phyloP scores from a whole-genome alignment of 2,329 filamentous ascomycete genomes.

The Malbranchea zuffiana region DNA sequence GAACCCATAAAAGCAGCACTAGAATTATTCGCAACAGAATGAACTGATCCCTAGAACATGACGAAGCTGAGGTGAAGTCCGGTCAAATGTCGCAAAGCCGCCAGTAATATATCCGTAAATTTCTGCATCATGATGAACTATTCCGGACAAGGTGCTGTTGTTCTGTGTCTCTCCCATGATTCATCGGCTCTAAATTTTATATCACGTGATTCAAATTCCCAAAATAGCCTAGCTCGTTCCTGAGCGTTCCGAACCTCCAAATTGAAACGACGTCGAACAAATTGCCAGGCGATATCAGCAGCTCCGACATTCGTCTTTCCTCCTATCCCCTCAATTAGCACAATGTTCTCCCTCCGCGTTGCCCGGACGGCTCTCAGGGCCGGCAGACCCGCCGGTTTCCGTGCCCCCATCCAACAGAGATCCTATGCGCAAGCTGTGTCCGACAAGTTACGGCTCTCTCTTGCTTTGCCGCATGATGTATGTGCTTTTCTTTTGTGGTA shows the following conservation, averaged over 20 bases:
- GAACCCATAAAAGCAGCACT: no score
- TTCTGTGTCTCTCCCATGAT: no score
- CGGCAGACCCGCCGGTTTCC: slow-evolving; percentile 59
- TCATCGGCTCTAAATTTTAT: no score
- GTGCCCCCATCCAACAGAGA: slow-evolving; percentile 69
- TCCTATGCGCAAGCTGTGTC: slow-evolving; percentile 79
- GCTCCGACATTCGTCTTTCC: slow-evolving; percentile 7
- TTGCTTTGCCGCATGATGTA: slow-evolving; percentile 98
- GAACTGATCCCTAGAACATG: no score
- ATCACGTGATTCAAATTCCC: slow-evolving; percentile 7
- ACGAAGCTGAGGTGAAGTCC: no score
- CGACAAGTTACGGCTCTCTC: slow-evolving; percentile 97
- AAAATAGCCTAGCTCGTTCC: slow-evolving; percentile 6
- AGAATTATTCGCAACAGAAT: no score
- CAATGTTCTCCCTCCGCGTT: slow-evolving; percentile 89
- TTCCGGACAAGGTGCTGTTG: no score
- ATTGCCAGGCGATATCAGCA: slow-evolving; percentile 6
- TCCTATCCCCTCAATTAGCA: slow-evolving; percentile 22
- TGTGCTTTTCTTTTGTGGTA: slow-evolving; percentile 26
- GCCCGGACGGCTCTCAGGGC: slow-evolving; percentile 80
- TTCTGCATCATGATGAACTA: no score
- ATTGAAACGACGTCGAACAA: slow-evolving; percentile 9
- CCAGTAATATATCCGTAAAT: no score
- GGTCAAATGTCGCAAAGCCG: no score
- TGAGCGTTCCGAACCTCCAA: slow-evolving; percentile 13